Base-by-base conservation (phyloP, 306 rosid species). In the Inga laurina region DNA sequence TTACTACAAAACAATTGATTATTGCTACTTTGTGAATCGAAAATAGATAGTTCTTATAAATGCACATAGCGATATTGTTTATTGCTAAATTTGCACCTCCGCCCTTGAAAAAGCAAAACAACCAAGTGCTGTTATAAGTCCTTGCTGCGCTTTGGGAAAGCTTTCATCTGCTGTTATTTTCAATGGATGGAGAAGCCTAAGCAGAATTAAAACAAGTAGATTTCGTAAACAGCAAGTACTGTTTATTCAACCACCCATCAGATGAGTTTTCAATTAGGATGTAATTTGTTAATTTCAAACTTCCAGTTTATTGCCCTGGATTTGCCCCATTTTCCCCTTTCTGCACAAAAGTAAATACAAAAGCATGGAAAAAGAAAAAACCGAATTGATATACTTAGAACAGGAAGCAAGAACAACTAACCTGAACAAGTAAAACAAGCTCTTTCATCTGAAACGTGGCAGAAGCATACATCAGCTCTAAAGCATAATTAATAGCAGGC, bases 391-490 rank as follows among this genome's bases (percentile, higher is more conserved):
- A 69, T 32, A 24, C n/a, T 45, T 45, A 34, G 72, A 48, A 71
- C 22, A 19, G 39, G 75, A 86, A 86, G 74, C 71, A 86, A 84
- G 75, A 54, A 74, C 41, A 61, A 82, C 13, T 46, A 81, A 96
- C 99, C 99, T 96, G 99, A 77, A 91, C 90, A 83, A 91, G 88
- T 54, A 79, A 83, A 80, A 94, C 94, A 11, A 96, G 91, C 86
- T 96, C 99, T 79, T 91, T 93, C 92, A 92, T 92, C 88, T 89
- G 91, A 85, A 96, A 96, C 75, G 90, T 89, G 52, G 86, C 81
- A 76, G 99, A 92, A 82, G 97, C 98, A 90, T 90, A 93, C 97
- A 96, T 88, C 61, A 96, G 89, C 77, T 96, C 97, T 85, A 96
- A 87, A 22, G 97, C 97, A 79, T 89, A 90, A 83, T 88, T 84